Conservation (phyloP, 805 yeast genomes). For the Saturnispora sekii region DNA sequence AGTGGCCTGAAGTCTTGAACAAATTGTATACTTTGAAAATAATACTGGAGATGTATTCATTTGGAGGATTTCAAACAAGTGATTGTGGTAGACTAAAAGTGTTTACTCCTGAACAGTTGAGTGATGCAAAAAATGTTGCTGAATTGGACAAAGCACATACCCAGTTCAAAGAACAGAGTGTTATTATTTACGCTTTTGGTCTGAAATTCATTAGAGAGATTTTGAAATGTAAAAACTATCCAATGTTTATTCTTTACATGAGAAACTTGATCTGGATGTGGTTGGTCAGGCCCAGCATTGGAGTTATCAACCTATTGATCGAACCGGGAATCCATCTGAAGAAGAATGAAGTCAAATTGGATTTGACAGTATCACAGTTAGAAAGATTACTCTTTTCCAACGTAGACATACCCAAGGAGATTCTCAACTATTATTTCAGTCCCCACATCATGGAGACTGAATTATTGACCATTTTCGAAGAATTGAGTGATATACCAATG, state of each 20-base stretch:
- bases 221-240: not conserved
- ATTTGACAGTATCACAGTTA: not conserved
- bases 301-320: not conserved
- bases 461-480: not conserved
- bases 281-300: not conserved
- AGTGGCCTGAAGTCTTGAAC: not conserved
- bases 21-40: slow-evolving; percentile 2
- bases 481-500: not conserved
- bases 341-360: not conserved
- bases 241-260: slow-evolving; percentile 2
- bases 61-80: slow-evolving; percentile 3
- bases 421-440: slow-evolving; percentile 2
- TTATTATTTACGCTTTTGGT: not conserved
- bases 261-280: not conserved
- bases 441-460: slow-evolving; percentile 1
- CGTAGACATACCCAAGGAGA: not conserved
- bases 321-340: slow-evolving; percentile 2
- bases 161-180: not conserved
- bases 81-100: not conserved
- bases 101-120: not conserved
- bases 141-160: not conserved
- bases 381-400: not conserved
- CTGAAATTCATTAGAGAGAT: not conserved
- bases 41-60: not conserved
- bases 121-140: not conserved